Evolutionary conservation across 805 yeast genomes (phyloP), one percentile per base, ranked within the genome.

Genomic region (Candida coquimbonensis): DNA sequence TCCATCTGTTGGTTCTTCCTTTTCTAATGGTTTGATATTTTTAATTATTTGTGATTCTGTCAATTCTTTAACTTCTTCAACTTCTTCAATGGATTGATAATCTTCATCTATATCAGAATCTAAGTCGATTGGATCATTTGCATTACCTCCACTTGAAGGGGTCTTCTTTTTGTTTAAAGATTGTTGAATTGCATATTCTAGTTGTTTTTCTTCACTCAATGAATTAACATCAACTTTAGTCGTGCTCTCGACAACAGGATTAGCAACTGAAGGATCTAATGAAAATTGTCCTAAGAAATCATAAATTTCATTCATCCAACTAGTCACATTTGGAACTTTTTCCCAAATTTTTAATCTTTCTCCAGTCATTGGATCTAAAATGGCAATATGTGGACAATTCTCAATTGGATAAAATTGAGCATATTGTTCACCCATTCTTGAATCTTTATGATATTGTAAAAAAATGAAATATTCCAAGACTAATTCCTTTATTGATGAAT

Each of bases 311-410:
- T 74, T 73, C 9, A 82, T 62, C 79, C 90, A 90, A 17, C 65
- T 69, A 5, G 73, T 72, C 0, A 74, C 69, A 17, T 67, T 66
- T 0, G 95, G 95, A 1, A 79, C 81, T 1, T 76, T 77, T n/a
- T 72, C 67, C 96, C 97, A 93, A 44, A 72, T 72, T 53, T 76
- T 75, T 46, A 88, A 75, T 49, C 95, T 73, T 64, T 93, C 99
- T 21, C 98, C 98, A 0, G 99, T 93, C 61, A 90, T 79, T 2
- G 99, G 97, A 59, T 93, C 99, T 42, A 93, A 62, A 36, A 93
- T 86, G 1, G 96, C 86, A 37, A 93, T 81, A 61, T 93, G 97
- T 1, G 99, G 99, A 60, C 68, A 83, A 24, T 74, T 76, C 2
- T 70, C 65, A 39, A 86, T 73, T 4, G 83, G 82, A 62, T 93